Base-by-base conservation (phyloP, 768 basidiomycete species). In the Trametes sanguinea region DNA sequence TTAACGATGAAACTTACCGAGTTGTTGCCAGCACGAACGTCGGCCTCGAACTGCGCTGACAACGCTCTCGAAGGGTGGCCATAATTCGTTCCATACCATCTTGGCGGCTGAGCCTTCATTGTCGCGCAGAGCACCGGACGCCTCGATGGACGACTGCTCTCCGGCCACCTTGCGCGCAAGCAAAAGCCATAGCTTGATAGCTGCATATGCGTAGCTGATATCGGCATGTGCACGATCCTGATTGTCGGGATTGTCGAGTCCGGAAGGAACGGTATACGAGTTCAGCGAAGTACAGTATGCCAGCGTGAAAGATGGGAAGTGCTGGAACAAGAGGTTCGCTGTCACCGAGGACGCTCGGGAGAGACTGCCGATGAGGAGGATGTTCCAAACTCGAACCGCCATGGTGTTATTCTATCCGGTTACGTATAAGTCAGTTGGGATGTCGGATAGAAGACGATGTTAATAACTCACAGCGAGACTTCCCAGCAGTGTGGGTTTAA, bases 31-130 rank as follows among this genome's bases (percentile, higher is more conserved):
- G 75, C 73, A 53, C 77, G 77, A 14, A 74, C 74, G 58, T 85
- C 85, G 3, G 66, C 70, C 65, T 85, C 83, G 42, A 88, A 76
- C n/a, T 1, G 78, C 76, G 43, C 74, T 68, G 13, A 86, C 68
- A 39, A 89, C 75, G 11, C 73, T 73, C 65, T 86, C 86, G 57
- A 89, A 89, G 1, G 86, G 80, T 2, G 88, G 83, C 89, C 89
- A 92, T 7, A 92, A 71, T 66, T 89, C 86, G 67, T 89, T 90
- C 90, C 90, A 92, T 9, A 90, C 78, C 44, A 72, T 74, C 43
- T 76, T 72, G 22, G 80, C 70, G 16, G 74, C 61, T 10, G 55
- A 30, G 32, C 64, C 60, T 42, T 71, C 73, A 11, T 46, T 55
- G 11, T 65, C 67, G 30, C 58, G 57, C 37, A 53, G 35, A 14